These are phyloP conservation scores for Leccinum rimulosum DNA, from an alignment of 768 basidiomycete genomes.

Conservation along the genomic window DNA sequence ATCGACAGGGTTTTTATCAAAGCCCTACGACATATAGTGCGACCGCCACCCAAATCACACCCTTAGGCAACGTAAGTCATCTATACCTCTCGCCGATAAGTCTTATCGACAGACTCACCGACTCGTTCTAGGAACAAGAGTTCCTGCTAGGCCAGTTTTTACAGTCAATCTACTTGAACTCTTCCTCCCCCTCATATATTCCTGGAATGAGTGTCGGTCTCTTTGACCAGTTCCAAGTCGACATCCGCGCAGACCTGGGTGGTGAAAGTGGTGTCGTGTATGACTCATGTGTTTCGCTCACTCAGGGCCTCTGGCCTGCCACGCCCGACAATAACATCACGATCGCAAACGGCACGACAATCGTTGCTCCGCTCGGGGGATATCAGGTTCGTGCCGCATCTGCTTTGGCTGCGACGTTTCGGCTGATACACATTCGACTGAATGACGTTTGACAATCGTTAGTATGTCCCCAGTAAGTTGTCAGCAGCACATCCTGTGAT, in stretches of 20 bases:
- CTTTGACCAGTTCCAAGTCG: slow-evolving; percentile 39
- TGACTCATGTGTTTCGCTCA: slow-evolving; percentile 62
- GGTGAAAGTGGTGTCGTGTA: slow-evolving; percentile 67
- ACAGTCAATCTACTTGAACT: slow-evolving; percentile 51
- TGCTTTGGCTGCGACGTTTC: background rate
- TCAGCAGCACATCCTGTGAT: background rate
- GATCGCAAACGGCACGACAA: slow-evolving; percentile 62
- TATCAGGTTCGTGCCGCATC: slow-evolving; percentile 51
- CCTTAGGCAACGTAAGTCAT: slow-evolving; percentile 59
- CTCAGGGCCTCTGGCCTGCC: slow-evolving; percentile 68
- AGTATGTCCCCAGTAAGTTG: slow-evolving; percentile 43
- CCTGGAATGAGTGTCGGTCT: slow-evolving; percentile 34
- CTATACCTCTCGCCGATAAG: background rate
- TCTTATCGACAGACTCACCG: background rate
- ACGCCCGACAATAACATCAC: slow-evolving; percentile 45
- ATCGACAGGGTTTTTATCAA: slow-evolving; percentile 67
- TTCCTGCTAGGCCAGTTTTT: slow-evolving; percentile 53
- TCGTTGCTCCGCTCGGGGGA: slow-evolving; percentile 59
- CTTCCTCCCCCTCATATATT: slow-evolving; percentile 53
- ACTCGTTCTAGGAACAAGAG: slow-evolving; percentile 47
- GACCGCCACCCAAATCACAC: slow-evolving; percentile 57
- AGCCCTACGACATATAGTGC: slow-evolving; percentile 55
- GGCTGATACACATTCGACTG: slow-evolving; percentile 6
- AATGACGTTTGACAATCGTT: background rate
- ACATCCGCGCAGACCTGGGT: slow-evolving; percentile 62